These are phyloP conservation scores for Salix dunnii DNA, from an alignment of 345 rosid species.

Conservation along the genomic window DNA sequence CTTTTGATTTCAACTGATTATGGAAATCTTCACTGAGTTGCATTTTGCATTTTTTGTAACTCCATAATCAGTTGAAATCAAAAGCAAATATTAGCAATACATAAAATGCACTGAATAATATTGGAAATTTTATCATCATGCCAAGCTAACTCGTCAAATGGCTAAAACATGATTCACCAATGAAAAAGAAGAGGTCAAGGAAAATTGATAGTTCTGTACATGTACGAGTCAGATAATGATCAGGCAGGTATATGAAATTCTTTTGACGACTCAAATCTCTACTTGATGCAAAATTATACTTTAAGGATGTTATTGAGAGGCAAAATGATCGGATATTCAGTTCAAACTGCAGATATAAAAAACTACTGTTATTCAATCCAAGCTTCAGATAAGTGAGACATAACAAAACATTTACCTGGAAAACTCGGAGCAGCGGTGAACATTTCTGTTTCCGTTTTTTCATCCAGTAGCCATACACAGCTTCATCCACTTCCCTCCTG, in stretches of 20 bases:
- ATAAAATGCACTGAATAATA: background rate
- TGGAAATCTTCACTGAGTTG: background rate
- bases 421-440: slow-evolving; percentile 57
- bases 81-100: background rate
- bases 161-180: background rate
- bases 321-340: background rate
- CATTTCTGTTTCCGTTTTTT: slow-evolving; percentile 67
- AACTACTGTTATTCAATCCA: background rate
- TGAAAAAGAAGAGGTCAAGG: background rate
- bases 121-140: too few relatives aligned
- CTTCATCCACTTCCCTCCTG: slow-evolving; percentile 58
- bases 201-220: background rate
- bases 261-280: background rate
- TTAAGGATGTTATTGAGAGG: background rate
- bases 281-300: background rate
- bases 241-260: background rate
- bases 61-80: background rate
- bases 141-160: background rate
- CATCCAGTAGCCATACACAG: slow-evolving; percentile 73
- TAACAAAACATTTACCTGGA: slow-evolving; percentile 62
- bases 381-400: background rate
- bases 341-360: background rate
- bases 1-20: too few relatives aligned
- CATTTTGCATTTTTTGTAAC: background rate
- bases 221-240: too few relatives aligned